Evolutionary conservation across 2,329 filamentous ascomycete genomes (phyloP), one percentile per base, ranked within the genome.

Genomic region (Aureobasidium sp.): DNA sequence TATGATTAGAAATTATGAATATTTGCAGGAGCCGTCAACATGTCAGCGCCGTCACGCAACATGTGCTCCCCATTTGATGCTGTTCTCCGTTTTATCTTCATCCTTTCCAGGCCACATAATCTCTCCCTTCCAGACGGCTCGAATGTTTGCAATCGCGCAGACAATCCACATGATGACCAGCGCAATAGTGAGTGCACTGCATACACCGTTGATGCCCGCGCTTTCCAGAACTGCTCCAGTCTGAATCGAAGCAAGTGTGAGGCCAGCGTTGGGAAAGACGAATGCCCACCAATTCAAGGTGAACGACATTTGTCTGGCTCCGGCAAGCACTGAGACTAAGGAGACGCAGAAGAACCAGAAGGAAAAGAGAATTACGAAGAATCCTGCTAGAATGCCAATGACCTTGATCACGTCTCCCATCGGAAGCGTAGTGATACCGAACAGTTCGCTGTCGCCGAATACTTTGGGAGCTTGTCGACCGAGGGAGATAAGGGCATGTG

Each of bases 231-330:
- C 77, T n/a, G 77, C 77, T 2, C 81, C 85, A 50, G 86, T 74
- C 15, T 82, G 76, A 44, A 87, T 84, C 4, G 80, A 80, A 0
- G 83, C 81, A 42, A 87, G 75, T 1, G 82, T 84, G 57, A 87
- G 81, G 0, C 85, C 85, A 1, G 82, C 83, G 63, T 87, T 87
- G 6, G 85, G 85, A 68, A 87, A 88, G 37, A 88, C 80, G 71
- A 86, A 85, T 6, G 83, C 83, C 79, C 82, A 86, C 84, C 84
- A 88, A 69, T 73, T 77, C 29, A 82, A 70, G 8, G 78, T 76
- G 69, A 82, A 82, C 1, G 66, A 66, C 69, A 80, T 82, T 13
- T 75, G 71, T 17, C 74, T 70, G 10, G 71, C 64, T 37, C 75
- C 72, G 20, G 73, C 34, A 62, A 78, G n/a, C 10, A 78, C 71